These are phyloP conservation scores for Leishmania major DNA, from an alignment of 208 protist species.

Conservation along the genomic window DNA sequence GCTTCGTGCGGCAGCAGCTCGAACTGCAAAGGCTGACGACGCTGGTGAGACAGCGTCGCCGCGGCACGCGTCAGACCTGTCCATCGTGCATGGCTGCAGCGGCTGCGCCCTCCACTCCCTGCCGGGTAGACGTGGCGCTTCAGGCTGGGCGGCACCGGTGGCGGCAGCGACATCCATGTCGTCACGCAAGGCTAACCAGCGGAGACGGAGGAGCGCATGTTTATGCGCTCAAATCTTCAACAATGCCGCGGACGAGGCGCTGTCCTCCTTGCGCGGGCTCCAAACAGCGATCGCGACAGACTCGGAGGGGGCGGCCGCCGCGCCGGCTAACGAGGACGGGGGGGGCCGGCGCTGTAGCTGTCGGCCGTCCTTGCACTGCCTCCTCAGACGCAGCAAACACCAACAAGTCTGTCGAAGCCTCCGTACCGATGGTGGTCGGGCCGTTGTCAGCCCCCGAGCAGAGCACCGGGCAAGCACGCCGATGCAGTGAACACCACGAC, in stretches of 20 bases:
- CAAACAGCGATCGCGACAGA: not conserved
- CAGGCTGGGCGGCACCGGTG: not conserved
- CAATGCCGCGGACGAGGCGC: slow-evolving; percentile 7
- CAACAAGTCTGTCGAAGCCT: not conserved
- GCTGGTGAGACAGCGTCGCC: not conserved
- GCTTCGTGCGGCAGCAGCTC: not conserved
- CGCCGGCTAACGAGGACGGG: no score
- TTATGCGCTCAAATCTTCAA: not conserved
- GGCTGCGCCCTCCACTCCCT: slow-evolving; percentile 17
- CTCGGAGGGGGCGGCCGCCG: not conserved
- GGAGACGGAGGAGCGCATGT: slow-evolving; percentile 19
- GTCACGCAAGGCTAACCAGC: slow-evolving; percentile 18
- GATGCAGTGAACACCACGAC: not conserved
- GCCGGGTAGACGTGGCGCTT: slow-evolving; percentile 19
- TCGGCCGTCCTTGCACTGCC: not conserved
- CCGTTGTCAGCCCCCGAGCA: not conserved
- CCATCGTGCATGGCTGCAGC: slow-evolving; percentile 3
- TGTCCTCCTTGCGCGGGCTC: not conserved
- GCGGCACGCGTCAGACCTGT: not conserved
- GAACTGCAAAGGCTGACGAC: no score
- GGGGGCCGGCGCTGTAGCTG: not conserved
- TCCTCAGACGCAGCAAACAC: not conserved
- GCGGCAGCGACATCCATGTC: slow-evolving; percentile 13
- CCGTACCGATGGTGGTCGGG: not conserved
- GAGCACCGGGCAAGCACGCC: not conserved